Conservation (phyloP, 352 stramenopile genomes). For the Peronospora belbahrii region DNA sequence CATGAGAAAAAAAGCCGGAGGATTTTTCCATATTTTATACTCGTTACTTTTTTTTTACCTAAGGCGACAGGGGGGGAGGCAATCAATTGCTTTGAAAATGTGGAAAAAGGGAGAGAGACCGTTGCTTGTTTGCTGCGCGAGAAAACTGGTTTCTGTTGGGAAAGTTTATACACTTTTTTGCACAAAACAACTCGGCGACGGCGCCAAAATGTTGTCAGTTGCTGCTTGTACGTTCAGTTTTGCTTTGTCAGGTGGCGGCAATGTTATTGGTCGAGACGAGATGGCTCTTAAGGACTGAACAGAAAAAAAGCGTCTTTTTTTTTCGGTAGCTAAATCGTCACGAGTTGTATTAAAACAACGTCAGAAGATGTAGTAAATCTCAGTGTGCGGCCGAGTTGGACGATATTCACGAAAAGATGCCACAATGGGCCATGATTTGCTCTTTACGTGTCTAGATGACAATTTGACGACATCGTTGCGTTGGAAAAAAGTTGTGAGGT, state of each 20-base stretch:
- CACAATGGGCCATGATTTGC: too few species aligned
- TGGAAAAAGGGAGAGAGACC: background rate
- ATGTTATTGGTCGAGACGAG: conserved; percentile 20
- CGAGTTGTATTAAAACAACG: background rate
- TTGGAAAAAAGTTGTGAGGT: too few species aligned
- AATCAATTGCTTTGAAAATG: background rate
- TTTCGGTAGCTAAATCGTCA: background rate
- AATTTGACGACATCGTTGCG: too few species aligned
- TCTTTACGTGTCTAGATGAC: too few species aligned
- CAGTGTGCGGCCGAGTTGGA: background rate
- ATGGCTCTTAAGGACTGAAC: background rate
- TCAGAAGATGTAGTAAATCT: background rate
- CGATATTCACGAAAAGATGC: too few species aligned
- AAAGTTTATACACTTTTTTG: conserved; percentile 4
- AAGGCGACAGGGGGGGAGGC: background rate
- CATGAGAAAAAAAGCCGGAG: too few species aligned
- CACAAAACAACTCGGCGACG: conserved; percentile 26
- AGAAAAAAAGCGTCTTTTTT: background rate
- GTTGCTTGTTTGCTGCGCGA: conserved; percentile 5
- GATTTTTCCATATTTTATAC: too few species aligned
- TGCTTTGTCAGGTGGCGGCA: conserved; percentile 3
- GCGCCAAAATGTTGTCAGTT: conserved; percentile 11
- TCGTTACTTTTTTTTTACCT: background rate
- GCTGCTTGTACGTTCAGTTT: conserved; percentile 28
- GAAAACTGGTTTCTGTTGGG: conserved; percentile 25